Evolutionary conservation across 1,284 basidiomycete genomes (phyloP), one percentile per base, ranked within the genome.

Genomic region (Pseudomicrostroma phylloplanum): DNA sequence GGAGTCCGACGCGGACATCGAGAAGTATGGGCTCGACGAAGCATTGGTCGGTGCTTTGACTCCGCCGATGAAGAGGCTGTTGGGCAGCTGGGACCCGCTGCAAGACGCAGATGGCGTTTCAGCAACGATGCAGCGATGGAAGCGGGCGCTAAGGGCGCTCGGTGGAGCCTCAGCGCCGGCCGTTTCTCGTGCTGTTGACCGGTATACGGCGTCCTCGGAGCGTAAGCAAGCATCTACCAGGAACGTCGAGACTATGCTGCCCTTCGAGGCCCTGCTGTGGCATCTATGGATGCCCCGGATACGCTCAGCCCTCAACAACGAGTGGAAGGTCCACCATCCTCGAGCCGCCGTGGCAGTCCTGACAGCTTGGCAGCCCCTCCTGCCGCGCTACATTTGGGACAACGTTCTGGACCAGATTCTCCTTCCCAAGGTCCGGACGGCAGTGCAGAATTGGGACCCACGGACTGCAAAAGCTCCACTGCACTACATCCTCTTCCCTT

Each of bases 371-470:
- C 85, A 86, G 1, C 83, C 86, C 0, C 85, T 96, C 59, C 83
- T 98, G 0, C 96, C 96, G 0, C 83, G 84, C 0, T 99, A 97
- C 80, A 87, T 98, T 65, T 86, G 86, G 53, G 94, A 98, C 81
- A 99, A 98, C 77, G 83, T 98, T 62, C 85, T 97, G 61, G 92
- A 97, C 74, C 96, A 99, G 79, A 86, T 99, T 30, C 84, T 98
- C 49, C 81, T 98, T 17, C 96, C 96, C 1, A 96, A 96, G 80
- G 84, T 99, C 1, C 85, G 86, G 49, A 86, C 87, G 59, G 87
- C 91, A 1, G 85, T 98, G n/a, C 83, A 86, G 4, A 86, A 89
- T 40, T 96, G 94, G 75, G 72, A 70, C 39, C 60, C 67, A 46
- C 43, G 58, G 4, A n/a, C 59, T 13, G 55, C 65, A 8, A 71